Evolutionary conservation across 1,284 basidiomycete genomes (phyloP), one percentile per base, ranked within the genome.

Genomic region (Boletus sp.): DNA sequence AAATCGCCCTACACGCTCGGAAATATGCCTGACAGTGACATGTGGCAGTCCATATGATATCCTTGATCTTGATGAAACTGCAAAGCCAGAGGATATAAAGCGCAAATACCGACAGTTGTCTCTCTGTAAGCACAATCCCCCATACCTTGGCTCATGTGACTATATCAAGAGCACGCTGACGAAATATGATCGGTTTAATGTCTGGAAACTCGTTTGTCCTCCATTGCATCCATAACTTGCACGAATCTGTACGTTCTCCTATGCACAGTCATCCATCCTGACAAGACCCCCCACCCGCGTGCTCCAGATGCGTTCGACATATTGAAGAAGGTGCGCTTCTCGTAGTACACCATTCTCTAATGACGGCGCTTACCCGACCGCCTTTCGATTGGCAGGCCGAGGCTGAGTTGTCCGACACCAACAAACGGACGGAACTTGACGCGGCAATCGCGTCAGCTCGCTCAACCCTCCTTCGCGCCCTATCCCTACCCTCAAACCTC

Each of bases 271-370:
- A 91, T 91, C 61, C 88, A 91, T 72, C 88, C 88, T 59, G 88
- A 91, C 72, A 91, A 91, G 74, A 82, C 83, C 54, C 69, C 82
- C 61, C 87, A 91, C 68, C 72, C 77, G 33, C 79, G 80, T 58
- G 85, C 88, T 48, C 83, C 88, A 59, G 88, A 91, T 68, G 88
- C 88, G 1, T 91, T 91, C 61, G 88, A 91, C 66, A 64, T 88
- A 22, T 72, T 91, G 38, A 91, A 91, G 72, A 91, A 91, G 78
- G 88, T 85, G 44, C 9, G 68, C 54, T n/a, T 39, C 29, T 23
- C 41, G 14, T 37, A 38, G 5, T n/a, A 2, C 9, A 12, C 34
- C n/a, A 5, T 17, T 41, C 16, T 20, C 8, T 30, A 6, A 19
- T 14, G 20, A 32, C 13, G 16, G 13, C 33, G 22, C 41, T 42